Percentiles rank a stretch among this genome's conserved stretches.
These are phyloP conservation scores for Cnidoscolus chayamansa DNA, from an alignment of 441 rosid species.

Conservation along the genomic window DNA sequence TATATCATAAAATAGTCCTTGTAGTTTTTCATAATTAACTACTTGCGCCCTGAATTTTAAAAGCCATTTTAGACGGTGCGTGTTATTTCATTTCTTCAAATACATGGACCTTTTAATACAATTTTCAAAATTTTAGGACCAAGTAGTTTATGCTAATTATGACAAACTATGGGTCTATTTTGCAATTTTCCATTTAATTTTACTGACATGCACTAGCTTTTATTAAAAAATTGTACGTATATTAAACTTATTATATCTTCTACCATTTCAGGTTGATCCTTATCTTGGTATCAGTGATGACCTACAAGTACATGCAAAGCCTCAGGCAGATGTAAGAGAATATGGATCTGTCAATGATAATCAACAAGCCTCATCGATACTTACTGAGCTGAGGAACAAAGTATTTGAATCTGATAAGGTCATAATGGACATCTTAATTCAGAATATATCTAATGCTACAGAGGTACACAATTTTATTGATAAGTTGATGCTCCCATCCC, in stretches of 20 bases:
- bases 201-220: neutral
- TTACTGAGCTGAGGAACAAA: slow-evolving; percentile 53
- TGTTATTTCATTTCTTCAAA: too few species aligned
- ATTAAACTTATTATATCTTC: neutral
- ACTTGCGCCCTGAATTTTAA: too few species aligned
- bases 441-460: slow-evolving; percentile 43
- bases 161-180: too few species aligned
- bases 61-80: too few species aligned
- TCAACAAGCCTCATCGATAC: slow-evolving; percentile 55
- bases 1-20: too few species aligned
- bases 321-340: slow-evolving; percentile 56
- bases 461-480: slow-evolving; percentile 46
- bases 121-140: too few species aligned
- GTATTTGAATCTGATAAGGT: slow-evolving; percentile 43
- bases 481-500: neutral
- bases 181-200: neutral
- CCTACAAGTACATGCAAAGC: slow-evolving; percentile 63
- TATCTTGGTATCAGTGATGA: slow-evolving; percentile 63
- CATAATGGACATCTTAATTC: slow-evolving; percentile 47
- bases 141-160: too few species aligned
- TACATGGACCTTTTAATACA: too few species aligned
- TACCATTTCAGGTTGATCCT: slow-evolving; percentile 73
- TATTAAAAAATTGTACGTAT: neutral
- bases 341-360: slow-evolving; percentile 66
- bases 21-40: too few species aligned